Base-by-base conservation (phyloP, 371 early-diverging fungal species). In the Rhizopus arrhizus region DNA sequence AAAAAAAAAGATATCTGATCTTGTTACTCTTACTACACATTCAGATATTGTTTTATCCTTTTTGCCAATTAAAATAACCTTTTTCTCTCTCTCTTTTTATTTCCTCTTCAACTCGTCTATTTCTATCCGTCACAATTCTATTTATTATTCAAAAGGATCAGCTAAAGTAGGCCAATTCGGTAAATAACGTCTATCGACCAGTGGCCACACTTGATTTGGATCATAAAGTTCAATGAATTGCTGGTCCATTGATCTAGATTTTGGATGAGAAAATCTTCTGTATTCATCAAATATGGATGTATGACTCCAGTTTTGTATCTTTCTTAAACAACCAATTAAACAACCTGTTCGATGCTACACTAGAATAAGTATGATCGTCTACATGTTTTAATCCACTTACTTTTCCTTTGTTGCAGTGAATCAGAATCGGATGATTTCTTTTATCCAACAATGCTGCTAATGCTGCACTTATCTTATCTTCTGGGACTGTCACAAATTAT, bases 341-440 rank as follows among this genome's bases (percentile, higher is more conserved):
- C 98, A 97, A 2, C 98, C 98, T 4, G 97, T 97, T 7, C 98
- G 90, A 70, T 97, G 97, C 85, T 89, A 71, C 22, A 22, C 22
- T 22, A 22, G 22, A 22, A 22, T 22, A 22, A 22, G 22, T 22
- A 22, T 22, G 22, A 22, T 22, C 22, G 2, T 22, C 11, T 43
- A 33, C 9, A 5, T 22, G 13, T 16, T 48, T 15, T 15, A 6
- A 0, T 34, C 7, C 3, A 35, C n/a, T 54, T 78, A 89, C 91
- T 79, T 96, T 96, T 59, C 98, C 98, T 77, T 96, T 96, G 74
- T 97, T 97, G 73, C 98, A 97, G 67, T 97, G 98, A 34, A 97
- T 91, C 22, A 96, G 69, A 43, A 96, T 92, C 0, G 96, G 97
- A 61, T 96, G 96, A 64, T 96, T 95, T 34, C 95, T 78, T 42